These are phyloP conservation scores for Hymenoscyphus occultus DNA, from an alignment of 2,329 filamentous ascomycete genomes.

Conservation along the genomic window DNA sequence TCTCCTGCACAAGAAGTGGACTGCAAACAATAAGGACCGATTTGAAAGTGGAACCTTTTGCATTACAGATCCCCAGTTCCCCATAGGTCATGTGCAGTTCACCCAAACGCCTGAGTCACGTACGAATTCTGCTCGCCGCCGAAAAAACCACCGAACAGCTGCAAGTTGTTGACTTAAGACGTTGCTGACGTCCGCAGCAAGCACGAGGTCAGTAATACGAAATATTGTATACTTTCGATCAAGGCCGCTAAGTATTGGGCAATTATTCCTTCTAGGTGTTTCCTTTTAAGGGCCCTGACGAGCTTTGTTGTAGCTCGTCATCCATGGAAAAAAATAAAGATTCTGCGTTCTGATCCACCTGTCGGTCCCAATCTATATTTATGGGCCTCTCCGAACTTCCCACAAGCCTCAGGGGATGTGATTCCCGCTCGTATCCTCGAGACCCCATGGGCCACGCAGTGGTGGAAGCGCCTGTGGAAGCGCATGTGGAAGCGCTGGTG, in stretches of 20 bases:
- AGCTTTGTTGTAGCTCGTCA: not conserved
- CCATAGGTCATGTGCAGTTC: not conserved
- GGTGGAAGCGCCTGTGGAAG: not conserved
- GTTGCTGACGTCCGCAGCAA: not conserved
- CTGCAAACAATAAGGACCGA: not conserved
- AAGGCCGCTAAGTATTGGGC: not conserved
- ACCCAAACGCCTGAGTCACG: not conserved
- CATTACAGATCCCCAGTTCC: slow-evolving; percentile 1
- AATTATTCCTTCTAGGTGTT: not conserved
- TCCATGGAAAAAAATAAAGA: not conserved
- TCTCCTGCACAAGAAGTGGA: not conserved
- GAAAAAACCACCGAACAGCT: not conserved
- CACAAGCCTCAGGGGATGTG: not conserved
- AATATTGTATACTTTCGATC: not conserved
- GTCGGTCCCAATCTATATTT: not conserved
- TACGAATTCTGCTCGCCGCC: not conserved
- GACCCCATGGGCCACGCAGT: not conserved
- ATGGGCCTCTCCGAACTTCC: not conserved
- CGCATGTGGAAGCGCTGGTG: not conserved
- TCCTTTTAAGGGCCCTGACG: not conserved
- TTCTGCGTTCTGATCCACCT: not conserved
- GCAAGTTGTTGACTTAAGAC: not conserved
- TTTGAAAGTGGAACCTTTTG: not conserved
- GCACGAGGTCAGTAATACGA: not conserved
- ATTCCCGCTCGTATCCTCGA: not conserved